Conservation (phyloP, 1,284 basidiomycete species). For the Amylostereum areolatum region DNA sequence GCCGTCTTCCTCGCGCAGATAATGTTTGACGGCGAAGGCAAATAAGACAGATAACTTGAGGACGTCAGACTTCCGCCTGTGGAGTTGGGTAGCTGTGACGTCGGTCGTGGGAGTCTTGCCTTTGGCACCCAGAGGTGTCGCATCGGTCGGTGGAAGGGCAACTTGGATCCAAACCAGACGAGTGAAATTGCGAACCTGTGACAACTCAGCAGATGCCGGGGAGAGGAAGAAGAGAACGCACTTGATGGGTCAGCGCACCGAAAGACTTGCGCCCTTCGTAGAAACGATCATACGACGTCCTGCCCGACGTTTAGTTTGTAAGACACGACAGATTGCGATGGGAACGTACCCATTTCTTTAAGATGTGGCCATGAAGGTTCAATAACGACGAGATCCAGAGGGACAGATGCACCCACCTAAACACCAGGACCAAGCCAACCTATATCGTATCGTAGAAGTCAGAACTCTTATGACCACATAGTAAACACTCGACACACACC, state of each 20-base stretch:
- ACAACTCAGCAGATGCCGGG: not conserved
- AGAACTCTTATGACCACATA: too few species aligned
- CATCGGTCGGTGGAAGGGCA: slow-evolving; percentile 52
- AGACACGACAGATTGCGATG: not conserved
- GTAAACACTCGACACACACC: slow-evolving; percentile 41
- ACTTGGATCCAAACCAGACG: slow-evolving; percentile 78
- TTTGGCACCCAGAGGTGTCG: slow-evolving; percentile 33
- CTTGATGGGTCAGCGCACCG: slow-evolving; percentile 53
- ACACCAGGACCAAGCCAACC: slow-evolving; percentile 75
- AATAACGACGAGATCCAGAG: not conserved
- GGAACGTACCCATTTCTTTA: slow-evolving; percentile 25
- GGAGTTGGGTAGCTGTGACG: slow-evolving; percentile 52
- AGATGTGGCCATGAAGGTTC: not conserved
- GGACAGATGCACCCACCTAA: slow-evolving; percentile 43
- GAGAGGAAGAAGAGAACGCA: slow-evolving; percentile 24
- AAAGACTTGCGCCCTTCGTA: slow-evolving; percentile 87
- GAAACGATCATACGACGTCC: slow-evolving; percentile 76
- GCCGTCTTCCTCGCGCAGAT: slow-evolving; percentile 73
- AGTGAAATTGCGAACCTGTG: slow-evolving; percentile 54
- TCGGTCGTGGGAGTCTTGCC: slow-evolving; percentile 42
- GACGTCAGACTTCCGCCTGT: slow-evolving; percentile 63
- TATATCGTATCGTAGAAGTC: slow-evolving; percentile 17
- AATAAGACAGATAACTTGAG: slow-evolving; percentile 67
- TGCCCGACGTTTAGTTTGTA: slow-evolving; percentile 19
- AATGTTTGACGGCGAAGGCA: slow-evolving; percentile 69